These are phyloP conservation scores for Trametes versicolor DNA, from an alignment of 1,284 basidiomycete genomes.

Conservation along the genomic window DNA sequence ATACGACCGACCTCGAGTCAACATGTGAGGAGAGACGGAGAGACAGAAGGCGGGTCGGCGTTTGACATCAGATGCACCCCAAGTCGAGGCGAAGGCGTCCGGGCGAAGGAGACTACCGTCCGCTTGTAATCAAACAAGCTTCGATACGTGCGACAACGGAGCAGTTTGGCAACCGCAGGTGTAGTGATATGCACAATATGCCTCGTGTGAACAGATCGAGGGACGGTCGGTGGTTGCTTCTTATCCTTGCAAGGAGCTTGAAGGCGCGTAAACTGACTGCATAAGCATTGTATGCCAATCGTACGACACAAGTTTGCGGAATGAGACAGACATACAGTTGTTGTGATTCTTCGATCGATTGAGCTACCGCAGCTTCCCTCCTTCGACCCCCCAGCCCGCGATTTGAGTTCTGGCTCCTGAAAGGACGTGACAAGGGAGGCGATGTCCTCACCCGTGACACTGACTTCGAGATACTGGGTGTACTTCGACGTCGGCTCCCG, in stretches of 20 bases:
- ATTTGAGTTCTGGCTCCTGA: not conserved
- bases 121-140: not conserved
- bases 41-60: too few relatives aligned
- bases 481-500: slow-evolving; percentile 19
- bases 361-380: slow-evolving; percentile 1
- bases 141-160: slow-evolving; percentile 4
- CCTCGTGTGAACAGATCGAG: not conserved
- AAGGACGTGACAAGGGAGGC: slow-evolving; percentile 13
- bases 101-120: not conserved
- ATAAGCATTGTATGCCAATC: not conserved
- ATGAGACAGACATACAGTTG: too few relatives aligned
- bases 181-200: not conserved
- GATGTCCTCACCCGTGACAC: slow-evolving; percentile 17
- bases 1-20: too few relatives aligned
- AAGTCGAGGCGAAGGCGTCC: too few relatives aligned
- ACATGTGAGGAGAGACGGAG: too few relatives aligned
- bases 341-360: not conserved
- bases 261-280: not conserved
- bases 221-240: not conserved
- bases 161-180: too few relatives aligned
- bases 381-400: not conserved
- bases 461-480: slow-evolving; percentile 21
- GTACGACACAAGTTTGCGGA: not conserved
- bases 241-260: not conserved
- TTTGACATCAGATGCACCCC: too few relatives aligned